Percentiles rank a stretch among this genome's conserved stretches.
Evolutionary conservation across 73 alveolate species (phyloP).

Genomic region (Strombidium stylifer): DNA sequence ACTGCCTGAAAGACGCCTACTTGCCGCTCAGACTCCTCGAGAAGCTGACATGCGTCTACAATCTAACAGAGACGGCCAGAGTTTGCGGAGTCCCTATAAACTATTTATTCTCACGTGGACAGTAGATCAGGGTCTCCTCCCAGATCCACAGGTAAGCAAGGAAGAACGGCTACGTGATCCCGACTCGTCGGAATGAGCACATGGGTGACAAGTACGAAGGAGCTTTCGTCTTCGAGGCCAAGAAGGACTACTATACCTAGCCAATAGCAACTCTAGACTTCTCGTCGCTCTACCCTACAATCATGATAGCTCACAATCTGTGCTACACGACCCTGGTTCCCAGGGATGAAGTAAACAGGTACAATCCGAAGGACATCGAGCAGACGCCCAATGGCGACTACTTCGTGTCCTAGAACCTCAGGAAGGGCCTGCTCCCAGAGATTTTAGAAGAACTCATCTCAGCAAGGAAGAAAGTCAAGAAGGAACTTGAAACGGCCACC

Average conservation of each 20-base stretch:
- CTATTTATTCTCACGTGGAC: constrained; percentile 80
- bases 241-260: constrained; percentile 89
- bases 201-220: constrained; percentile 98
- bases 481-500: constrained; percentile 85
- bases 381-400: constrained; percentile 95
- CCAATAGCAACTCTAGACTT: constrained; percentile 99
- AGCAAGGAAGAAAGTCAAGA: constrained; percentile 97
- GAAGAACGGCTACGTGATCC: constrained; percentile 69
- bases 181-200: constrained; percentile 54
- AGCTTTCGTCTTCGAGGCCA: constrained; percentile 98
- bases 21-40: constrained; percentile 94
- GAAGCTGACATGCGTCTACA: constrained; percentile 90
- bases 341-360: constrained; percentile 16
- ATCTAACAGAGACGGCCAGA: constrained; percentile 98
- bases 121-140: constrained; percentile 82
- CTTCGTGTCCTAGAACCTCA: constrained; percentile 87
- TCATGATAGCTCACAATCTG: constrained; percentile 99
- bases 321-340: constrained; percentile 95
- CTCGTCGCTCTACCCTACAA: constrained; percentile 99
- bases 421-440: constrained; percentile 97
- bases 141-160: constrained; percentile 77
- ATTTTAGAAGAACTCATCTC: constrained; percentile 97
- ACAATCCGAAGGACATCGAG: constrained; percentile 72
- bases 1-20: constrained; percentile 98
- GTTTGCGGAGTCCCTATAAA: constrained; percentile 96